These are phyloP conservation scores for Yarrowia phangngaensis DNA, from an alignment of 805 yeast genomes.

Conservation along the genomic window DNA sequence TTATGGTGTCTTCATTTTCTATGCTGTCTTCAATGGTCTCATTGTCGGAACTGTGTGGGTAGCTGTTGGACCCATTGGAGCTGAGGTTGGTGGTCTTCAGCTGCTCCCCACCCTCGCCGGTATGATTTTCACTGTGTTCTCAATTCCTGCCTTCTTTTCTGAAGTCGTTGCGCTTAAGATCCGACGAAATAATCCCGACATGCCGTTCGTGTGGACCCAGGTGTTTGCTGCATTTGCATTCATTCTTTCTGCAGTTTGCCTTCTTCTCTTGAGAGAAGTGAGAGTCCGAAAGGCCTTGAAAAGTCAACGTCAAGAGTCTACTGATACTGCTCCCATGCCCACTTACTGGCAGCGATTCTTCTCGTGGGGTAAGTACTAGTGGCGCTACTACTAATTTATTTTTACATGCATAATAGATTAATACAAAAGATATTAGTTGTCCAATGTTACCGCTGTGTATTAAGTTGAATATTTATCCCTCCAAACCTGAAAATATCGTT, in stretches of 20 bases:
- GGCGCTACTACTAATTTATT: conserved; percentile 1
- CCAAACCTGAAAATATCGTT: too few species aligned
- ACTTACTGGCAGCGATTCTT: conserved; percentile 21
- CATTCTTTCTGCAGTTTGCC: conserved; percentile 11
- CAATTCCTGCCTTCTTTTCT: conserved; percentile 24
- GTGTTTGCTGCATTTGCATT: conserved; percentile 24
- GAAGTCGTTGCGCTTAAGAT: conserved; percentile 25
- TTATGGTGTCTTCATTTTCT: conserved; percentile 32
- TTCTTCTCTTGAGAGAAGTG: conserved; percentile 21
- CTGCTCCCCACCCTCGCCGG: conserved; percentile 21
- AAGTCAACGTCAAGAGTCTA: conserved; percentile 7
- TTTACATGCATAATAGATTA: too few species aligned
- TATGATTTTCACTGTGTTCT: conserved; percentile 22
- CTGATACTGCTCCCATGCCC: conserved; percentile 21
- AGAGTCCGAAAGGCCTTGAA: conserved; percentile 19
- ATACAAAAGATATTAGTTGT: too few species aligned
- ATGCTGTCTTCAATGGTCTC: conserved; percentile 40
- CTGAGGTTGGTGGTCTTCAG: conserved; percentile 26
- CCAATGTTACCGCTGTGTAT: too few species aligned
- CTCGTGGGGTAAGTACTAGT: conserved; percentile 14
- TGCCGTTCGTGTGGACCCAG: conserved; percentile 26
- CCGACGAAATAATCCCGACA: conserved; percentile 2
- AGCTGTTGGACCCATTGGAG: conserved; percentile 23
- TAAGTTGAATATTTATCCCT: too few species aligned
- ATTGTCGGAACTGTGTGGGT: conserved; percentile 37